Conservation (phyloP, 1,139 yeast species). For the Maudiozyma humilis region DNA sequence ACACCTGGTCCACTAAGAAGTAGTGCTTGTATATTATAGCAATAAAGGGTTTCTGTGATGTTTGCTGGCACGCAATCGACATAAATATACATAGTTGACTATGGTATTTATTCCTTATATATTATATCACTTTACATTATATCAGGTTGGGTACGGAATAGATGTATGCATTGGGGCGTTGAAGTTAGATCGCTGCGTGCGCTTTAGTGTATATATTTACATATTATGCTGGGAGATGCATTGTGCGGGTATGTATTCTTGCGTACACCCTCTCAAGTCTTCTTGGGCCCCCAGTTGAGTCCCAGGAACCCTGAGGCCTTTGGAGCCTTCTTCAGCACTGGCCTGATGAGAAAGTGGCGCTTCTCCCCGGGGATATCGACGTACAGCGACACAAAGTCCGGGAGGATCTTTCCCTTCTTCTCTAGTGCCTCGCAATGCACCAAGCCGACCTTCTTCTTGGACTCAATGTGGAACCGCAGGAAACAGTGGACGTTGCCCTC, state of each 20-base stretch:
- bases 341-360: slow-evolving; percentile 65
- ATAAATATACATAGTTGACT: background rate
- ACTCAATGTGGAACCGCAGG: slow-evolving; percentile 83
- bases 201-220: background rate
- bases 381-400: slow-evolving; percentile 66
- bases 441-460: slow-evolving; percentile 50
- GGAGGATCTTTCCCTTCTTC: slow-evolving; percentile 47
- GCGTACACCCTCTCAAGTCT: slow-evolving; percentile 32
- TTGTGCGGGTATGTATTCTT: too few relatives aligned
- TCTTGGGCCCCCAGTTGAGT: slow-evolving; percentile 77
- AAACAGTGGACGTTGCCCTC: slow-evolving; percentile 73
- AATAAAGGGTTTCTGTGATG: background rate
- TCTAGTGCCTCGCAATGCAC: slow-evolving; percentile 71
- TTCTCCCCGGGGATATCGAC: slow-evolving; percentile 67
- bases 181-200: too few relatives aligned
- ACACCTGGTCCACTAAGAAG: slow-evolving; percentile 54
- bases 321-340: slow-evolving; percentile 32
- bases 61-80: background rate
- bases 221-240: background rate
- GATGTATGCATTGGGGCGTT: background rate
- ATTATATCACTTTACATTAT: background rate
- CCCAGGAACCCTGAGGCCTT: slow-evolving; percentile 58
- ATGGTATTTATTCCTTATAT: slow-evolving; percentile 1
- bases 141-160: too few relatives aligned
- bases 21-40: slow-evolving; percentile 24